Conservation (phyloP, 495 filamentous ascomycete genomes). For the Cladorrhinum samala region DNA sequence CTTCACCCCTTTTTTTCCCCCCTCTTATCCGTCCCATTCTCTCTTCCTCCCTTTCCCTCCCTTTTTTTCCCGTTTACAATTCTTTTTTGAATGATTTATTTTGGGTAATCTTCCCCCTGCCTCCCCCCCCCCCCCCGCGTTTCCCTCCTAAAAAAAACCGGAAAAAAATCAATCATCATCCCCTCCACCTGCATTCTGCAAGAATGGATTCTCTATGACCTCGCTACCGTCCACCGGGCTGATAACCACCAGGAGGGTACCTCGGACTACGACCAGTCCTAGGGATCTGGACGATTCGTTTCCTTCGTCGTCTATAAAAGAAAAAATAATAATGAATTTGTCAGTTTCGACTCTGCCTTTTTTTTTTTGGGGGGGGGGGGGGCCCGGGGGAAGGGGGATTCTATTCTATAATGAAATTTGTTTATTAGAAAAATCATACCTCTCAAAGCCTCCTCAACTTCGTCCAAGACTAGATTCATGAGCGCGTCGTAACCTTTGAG, state of each 20-base stretch:
- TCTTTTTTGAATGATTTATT: background rate
- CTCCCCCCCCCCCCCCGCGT: background rate
- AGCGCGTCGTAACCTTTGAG: constrained; percentile 94
- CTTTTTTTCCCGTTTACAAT: background rate
- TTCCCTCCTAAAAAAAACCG: background rate
- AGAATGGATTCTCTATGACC: constrained; percentile 90
- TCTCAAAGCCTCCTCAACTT: constrained; percentile 81
- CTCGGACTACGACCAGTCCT: constrained; percentile 85
- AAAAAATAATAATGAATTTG: background rate
- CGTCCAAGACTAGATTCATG: constrained; percentile 95
- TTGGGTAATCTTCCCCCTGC: background rate
- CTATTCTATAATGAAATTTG: no score
- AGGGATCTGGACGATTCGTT: constrained; percentile 78
- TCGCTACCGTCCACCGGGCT: constrained; percentile 92
- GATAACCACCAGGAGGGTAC: constrained; percentile 86
- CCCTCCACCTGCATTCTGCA: constrained; percentile 54
- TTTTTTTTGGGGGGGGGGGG: no score
- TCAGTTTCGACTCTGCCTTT: no score
- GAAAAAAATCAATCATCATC: background rate
- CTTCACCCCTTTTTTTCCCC: background rate
- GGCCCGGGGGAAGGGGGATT: no score
- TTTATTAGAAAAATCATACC: constrained; percentile 45
- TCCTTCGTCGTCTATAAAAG: constrained; percentile 72
- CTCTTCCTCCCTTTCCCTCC: background rate
- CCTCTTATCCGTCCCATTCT: background rate